These are phyloP conservation scores for Haplographium delicatum DNA, from an alignment of 495 filamentous ascomycete genomes.

Conservation along the genomic window DNA sequence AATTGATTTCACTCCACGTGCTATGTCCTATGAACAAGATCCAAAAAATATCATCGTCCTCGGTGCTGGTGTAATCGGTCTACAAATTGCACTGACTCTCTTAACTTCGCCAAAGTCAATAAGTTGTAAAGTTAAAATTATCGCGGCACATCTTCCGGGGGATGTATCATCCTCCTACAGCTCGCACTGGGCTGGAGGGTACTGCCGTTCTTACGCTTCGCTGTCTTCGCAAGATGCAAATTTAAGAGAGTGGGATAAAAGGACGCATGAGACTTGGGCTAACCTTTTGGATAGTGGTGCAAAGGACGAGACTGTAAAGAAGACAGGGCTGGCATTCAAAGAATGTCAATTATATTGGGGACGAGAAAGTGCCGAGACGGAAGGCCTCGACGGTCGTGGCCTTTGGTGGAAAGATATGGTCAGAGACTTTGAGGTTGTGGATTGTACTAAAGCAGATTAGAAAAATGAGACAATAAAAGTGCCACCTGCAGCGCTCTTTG, in stretches of 20 bases:
- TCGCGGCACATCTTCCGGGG: conserved; percentile 35
- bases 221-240: conserved; percentile 1
- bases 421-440: conserved; percentile 10
- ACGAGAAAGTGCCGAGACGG: conserved; percentile 8
- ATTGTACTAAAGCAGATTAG: conserved; percentile 4
- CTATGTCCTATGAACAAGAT: too few relatives aligned
- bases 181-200: conserved; percentile 13
- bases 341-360: conserved; percentile 12
- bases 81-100: conserved; percentile 36
- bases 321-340: conserved; percentile 12
- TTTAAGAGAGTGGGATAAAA: conserved; percentile 35
- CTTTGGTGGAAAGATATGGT: conserved; percentile 21
- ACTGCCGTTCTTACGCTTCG: conserved; percentile 15
- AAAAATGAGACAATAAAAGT: too few relatives aligned
- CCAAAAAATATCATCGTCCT: conserved; percentile 14
- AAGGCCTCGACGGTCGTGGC: conserved; percentile 4
- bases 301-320: background rate
- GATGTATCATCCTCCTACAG: conserved; percentile 11
- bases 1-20: too few relatives aligned
- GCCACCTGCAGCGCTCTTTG: conserved; percentile 9
- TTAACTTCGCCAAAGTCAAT: conserved; percentile 15
- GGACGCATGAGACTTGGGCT: conserved; percentile 42
- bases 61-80: conserved; percentile 39
- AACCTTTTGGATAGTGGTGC: conserved; percentile 24
- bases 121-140: conserved; percentile 32